Base-by-base conservation (phyloP, 352 stramenopile genomes). In the Phytophthora palmivora region DNA sequence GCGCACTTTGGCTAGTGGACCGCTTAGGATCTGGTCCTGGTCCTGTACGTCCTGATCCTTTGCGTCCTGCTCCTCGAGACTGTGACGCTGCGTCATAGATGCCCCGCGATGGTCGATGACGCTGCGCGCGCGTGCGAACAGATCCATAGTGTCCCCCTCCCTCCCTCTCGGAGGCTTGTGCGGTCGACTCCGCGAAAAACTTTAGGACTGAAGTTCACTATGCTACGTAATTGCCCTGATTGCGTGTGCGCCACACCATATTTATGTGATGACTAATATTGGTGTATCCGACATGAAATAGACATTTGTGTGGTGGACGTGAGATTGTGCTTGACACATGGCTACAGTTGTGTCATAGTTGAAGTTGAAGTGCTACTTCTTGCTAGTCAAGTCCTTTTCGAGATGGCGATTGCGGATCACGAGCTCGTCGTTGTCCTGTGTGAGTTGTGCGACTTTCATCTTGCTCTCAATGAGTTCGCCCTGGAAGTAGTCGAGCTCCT, bases 401-500 rank as follows among this genome's bases (percentile, higher is more conserved):
- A 87, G 72, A 43, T 84, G 76, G 64, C 88, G 85, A 63, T 79
- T 79, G 43, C 83, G 71, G 44, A 75, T 70, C 26, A 70, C 55
- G 18, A 91, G 71, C 60, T 94, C 80, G 54, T 94, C 85, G 63
- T 90, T 89, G 44, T 74, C 74, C 53, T 89, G 79, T 59, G 76
- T 91, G 34, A 92, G 69, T 57, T 89, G 70, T 4, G 85, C 83
- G 24, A 92, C 71, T 45, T 91, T 88, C 72, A 94, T 87, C 79
- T 94, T 92, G 70, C 76, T 90, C 55, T 91, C 78, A 37, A 94
- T 91, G 46, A 94, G 67, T 46, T 94, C 85, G 57, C 73, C 69
- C 56, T 92, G 85, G 70, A 91, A 94, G 63, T 91, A 92, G 50
- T 91, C 82, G 54, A 92, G 89, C 65, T 94, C 85, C 51, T 88